These are phyloP conservation scores for Cystofilobasidium macerans DNA, from an alignment of 768 basidiomycete genomes.

Conservation along the genomic window DNA sequence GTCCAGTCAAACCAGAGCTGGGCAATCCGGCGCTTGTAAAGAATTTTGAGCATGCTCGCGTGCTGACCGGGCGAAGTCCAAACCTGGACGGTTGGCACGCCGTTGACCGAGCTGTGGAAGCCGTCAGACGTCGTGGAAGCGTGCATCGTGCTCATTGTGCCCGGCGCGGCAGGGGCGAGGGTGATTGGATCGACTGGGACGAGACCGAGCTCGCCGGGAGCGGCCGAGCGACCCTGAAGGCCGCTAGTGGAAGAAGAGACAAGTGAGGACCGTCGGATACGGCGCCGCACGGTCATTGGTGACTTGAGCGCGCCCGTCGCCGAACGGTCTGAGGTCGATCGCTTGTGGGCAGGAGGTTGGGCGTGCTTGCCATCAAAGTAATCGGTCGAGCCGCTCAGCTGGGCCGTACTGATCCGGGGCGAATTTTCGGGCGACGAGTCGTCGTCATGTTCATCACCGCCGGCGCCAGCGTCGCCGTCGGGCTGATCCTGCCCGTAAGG, in stretches of 20 bases:
- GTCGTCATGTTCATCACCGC: slow-evolving; percentile 10
- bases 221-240: background rate
- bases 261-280: background rate
- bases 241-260: background rate
- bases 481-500: slow-evolving; percentile 9
- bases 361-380: slow-evolving; percentile 6
- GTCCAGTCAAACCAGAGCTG: slow-evolving; percentile 65
- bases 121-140: slow-evolving; percentile 1
- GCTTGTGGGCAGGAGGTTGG: background rate
- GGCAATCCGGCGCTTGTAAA: slow-evolving; percentile 83
- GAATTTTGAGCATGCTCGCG: slow-evolving; percentile 66
- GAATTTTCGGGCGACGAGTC: slow-evolving; percentile 26
- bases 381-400: background rate
- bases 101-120: slow-evolving; percentile 26
- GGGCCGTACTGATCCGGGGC: background rate
- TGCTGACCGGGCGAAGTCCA: slow-evolving; percentile 74
- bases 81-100: slow-evolving; percentile 43
- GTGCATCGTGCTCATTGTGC: slow-evolving; percentile 10
- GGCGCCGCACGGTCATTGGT: background rate
- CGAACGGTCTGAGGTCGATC: background rate
- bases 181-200: slow-evolving; percentile 46
- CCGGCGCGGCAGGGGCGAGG: slow-evolving; percentile 30
- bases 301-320: background rate
- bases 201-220: slow-evolving; percentile 24
- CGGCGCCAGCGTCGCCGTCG: too few relatives aligned